Conservation (phyloP, 73 alveolate species). For the Tetrahymena elliotti region DNA sequence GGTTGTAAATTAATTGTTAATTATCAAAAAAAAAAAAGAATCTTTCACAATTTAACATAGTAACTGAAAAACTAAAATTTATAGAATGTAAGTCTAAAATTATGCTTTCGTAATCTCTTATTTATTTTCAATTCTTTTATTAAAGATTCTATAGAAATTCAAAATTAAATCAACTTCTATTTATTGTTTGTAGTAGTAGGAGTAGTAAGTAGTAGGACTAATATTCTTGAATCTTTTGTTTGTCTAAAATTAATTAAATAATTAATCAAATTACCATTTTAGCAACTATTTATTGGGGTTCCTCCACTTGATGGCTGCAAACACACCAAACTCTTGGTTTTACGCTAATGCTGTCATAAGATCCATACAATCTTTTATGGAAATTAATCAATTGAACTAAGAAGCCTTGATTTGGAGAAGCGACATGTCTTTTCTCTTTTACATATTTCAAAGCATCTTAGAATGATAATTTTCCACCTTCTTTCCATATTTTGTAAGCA, state of each 20-base stretch:
- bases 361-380: conserved; percentile 56
- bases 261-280: neutral
- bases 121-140: neutral
- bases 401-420: conserved; percentile 78
- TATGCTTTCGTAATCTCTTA: neutral
- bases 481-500: conserved; percentile 61
- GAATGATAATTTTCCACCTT: conserved; percentile 27
- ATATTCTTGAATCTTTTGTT: too few species aligned
- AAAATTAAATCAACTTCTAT: neutral
- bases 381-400: conserved; percentile 59
- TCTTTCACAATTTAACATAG: too few species aligned
- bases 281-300: neutral
- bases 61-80: neutral
- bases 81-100: neutral
- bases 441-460: conserved; percentile 53
- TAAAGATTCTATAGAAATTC: neutral
- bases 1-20: too few species aligned
- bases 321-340: conserved; percentile 57
- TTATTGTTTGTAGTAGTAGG: too few species aligned
- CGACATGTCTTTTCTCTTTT: conserved; percentile 66
- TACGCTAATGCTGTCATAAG: conserved; percentile 54
- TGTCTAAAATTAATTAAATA: too few species aligned
- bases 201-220: too few species aligned
- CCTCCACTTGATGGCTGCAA: neutral
- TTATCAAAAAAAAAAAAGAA: neutral